phyloP scores from a whole-genome alignment of 306 rosid species.

The Citrullus colocynthis region DNA sequence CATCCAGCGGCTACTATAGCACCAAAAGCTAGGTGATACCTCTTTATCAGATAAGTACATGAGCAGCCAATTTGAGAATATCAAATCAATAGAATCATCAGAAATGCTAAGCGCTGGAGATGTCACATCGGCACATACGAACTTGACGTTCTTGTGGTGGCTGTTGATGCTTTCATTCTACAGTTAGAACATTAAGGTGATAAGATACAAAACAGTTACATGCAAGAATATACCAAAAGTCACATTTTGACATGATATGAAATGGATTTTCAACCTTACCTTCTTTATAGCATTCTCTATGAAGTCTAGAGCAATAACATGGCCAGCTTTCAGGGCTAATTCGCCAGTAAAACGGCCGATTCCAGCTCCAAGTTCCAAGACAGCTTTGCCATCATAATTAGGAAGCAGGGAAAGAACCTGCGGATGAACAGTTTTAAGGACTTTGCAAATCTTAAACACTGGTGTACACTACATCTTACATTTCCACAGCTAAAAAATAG shows the following conservation, averaged over 20 bases:
- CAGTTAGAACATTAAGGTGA: conserved; percentile 3
- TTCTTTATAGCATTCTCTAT: conserved; percentile 76
- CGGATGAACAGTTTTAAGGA: neutral
- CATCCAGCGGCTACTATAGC: neutral
- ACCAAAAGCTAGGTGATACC: conserved; percentile 23
- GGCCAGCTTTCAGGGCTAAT: conserved; percentile 70
- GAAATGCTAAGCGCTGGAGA: conserved; percentile 47
- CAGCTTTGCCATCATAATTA: conserved; percentile 54
- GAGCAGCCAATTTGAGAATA: conserved; percentile 94
- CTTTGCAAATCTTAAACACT: neutral
- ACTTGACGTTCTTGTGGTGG: conserved; percentile 69
- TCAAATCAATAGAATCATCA: conserved; percentile 61
- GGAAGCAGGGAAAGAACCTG: conserved; percentile 78
- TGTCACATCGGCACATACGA: conserved; percentile 84
- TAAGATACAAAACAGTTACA: neutral
- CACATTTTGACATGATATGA: neutral
- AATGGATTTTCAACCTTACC: conserved; percentile 20
- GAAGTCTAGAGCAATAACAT: conserved; percentile 76
- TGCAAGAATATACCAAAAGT: neutral
- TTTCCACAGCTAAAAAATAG: neutral
- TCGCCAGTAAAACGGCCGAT: conserved; percentile 92
- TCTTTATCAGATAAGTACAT: conserved; percentile 89
- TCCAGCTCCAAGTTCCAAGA: conserved; percentile 90
- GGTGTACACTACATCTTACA: neutral
- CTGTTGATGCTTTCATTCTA: conserved; percentile 78